Evolutionary conservation across 495 filamentous ascomycete species (phyloP).

Genomic region (Penicillium canariense): DNA sequence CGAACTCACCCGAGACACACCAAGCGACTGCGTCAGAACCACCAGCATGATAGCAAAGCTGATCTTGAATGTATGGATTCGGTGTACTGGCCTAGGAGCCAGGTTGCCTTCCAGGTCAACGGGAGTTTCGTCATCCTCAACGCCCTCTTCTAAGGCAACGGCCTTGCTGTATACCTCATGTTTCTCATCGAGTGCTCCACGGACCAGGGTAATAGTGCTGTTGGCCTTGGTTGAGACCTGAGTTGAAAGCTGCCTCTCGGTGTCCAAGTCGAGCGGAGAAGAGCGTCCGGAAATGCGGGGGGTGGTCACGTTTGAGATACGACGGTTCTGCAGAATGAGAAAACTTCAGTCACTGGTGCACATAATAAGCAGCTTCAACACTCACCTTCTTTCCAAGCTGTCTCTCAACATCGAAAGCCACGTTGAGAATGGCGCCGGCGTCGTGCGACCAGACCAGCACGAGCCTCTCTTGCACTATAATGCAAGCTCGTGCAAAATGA

Average conservation of each 20-base stretch:
- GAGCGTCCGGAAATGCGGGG: slow-evolving; percentile 6
- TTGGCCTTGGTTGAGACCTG: slow-evolving; percentile 18
- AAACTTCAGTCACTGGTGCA: not conserved
- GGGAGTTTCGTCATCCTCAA: slow-evolving; percentile 6
- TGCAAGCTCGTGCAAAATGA: slow-evolving; percentile 1
- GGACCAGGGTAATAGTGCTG: slow-evolving; percentile 1
- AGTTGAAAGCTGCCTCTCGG: not conserved
- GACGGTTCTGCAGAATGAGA: not conserved
- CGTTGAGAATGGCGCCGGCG: slow-evolving; percentile 32
- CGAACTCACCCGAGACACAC: not conserved
- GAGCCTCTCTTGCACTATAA: slow-evolving; percentile 27
- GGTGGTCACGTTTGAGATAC: slow-evolving; percentile 1
- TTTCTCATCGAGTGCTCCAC: slow-evolving; percentile 11
- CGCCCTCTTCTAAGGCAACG: slow-evolving; percentile 21
- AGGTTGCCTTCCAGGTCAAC: slow-evolving; percentile 2
- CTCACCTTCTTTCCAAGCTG: slow-evolving; percentile 24
- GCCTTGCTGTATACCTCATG: slow-evolving; percentile 27
- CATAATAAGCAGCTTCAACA: not conserved
- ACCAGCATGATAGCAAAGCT: slow-evolving; percentile 24
- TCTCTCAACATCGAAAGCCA: slow-evolving; percentile 35
- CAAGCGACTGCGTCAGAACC: slow-evolving; percentile 22
- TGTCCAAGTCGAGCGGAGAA: slow-evolving; percentile 1
- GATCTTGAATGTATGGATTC: slow-evolving; percentile 15
- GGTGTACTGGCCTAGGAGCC: not conserved
- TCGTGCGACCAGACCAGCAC: slow-evolving; percentile 40